A percentile compares a stretch with the other conserved stretches of the same genome.
These are phyloP conservation scores for Thielaviopsis ethacetica DNA, from an alignment of 2,329 filamentous ascomycete species.

Conservation along the genomic window DNA sequence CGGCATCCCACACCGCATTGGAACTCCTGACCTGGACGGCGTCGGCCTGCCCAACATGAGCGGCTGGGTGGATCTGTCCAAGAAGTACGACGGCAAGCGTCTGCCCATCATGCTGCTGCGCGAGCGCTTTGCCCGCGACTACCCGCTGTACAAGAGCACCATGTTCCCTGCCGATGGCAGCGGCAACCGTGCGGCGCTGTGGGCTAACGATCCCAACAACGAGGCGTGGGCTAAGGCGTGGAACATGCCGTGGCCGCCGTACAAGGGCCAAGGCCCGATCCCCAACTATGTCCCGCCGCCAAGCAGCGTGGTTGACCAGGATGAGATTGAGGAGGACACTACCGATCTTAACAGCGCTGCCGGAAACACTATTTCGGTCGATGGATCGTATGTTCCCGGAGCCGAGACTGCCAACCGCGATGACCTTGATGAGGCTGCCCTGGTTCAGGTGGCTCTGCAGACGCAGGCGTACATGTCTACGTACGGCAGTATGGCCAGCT, in stretches of 20 bases:
- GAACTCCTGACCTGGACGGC: conserved; percentile 4
- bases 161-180: conserved; percentile 9
- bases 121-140: not conserved
- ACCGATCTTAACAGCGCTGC: conserved; percentile 2
- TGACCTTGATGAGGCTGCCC: not conserved
- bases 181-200: conserved; percentile 6
- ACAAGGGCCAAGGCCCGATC: conserved; percentile 6
- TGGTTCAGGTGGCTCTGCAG: not conserved
- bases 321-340: not conserved
- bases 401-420: not conserved
- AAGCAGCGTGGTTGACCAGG: conserved; percentile 1
- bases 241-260: conserved; percentile 12
- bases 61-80: conserved; percentile 10
- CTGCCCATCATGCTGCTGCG: conserved; percentile 1
- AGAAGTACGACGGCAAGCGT: conserved; percentile 6
- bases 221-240: not conserved
- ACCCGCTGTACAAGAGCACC: conserved; percentile 10
- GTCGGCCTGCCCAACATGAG: conserved; percentile 9
- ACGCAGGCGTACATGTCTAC: not conserved
- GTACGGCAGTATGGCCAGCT: not conserved
- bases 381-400: not conserved
- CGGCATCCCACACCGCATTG: conserved; percentile 9
- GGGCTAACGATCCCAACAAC: conserved; percentile 11
- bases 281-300: not conserved
- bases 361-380: not conserved